These are phyloP conservation scores for Fagopyrum esculentum DNA, from an alignment of 148 eudicot species.

Conservation along the genomic window DNA sequence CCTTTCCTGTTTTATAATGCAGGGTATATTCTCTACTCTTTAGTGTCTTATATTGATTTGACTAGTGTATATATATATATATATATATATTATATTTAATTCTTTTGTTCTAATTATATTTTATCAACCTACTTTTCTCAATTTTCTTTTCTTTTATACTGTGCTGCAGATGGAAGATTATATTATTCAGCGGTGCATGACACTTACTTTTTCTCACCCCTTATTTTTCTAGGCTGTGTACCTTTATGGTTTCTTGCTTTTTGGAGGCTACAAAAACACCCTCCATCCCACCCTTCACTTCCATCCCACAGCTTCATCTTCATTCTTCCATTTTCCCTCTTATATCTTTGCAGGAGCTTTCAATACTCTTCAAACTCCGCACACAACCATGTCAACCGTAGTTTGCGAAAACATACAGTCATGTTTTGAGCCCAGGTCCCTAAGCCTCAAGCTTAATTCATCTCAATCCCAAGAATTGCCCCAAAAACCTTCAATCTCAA, in stretches of 20 bases:
- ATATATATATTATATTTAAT: neutral
- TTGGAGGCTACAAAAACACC: constrained; percentile 7
- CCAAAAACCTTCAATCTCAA: neutral
- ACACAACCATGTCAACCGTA: neutral
- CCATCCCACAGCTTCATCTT: neutral
- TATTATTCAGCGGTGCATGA: constrained; percentile 8
- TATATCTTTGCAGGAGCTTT: no score
- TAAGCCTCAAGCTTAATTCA: constrained; percentile 1
- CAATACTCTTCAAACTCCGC: neutral
- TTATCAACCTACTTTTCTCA: neutral
- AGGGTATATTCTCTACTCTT: constrained; percentile 11
- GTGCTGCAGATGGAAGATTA: neutral
- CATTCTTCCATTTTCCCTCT: neutral
- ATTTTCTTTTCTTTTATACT: neutral
- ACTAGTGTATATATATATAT: neutral
- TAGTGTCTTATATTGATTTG: neutral
- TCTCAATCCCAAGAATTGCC: neutral
- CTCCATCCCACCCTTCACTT: neutral
- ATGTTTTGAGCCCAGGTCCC: neutral
- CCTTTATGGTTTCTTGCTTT: constrained; percentile 1
- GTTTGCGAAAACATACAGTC: neutral
- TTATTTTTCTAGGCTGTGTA: neutral
- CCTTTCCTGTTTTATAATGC: neutral
- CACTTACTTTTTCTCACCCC: constrained; percentile 2
- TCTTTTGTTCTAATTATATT: neutral